A percentile compares a stretch with the other conserved stretches of the same genome.
phyloP scores from a whole-genome alignment of 108 stramenopile genomes.

The Aurantiochytrium sp. region DNA sequence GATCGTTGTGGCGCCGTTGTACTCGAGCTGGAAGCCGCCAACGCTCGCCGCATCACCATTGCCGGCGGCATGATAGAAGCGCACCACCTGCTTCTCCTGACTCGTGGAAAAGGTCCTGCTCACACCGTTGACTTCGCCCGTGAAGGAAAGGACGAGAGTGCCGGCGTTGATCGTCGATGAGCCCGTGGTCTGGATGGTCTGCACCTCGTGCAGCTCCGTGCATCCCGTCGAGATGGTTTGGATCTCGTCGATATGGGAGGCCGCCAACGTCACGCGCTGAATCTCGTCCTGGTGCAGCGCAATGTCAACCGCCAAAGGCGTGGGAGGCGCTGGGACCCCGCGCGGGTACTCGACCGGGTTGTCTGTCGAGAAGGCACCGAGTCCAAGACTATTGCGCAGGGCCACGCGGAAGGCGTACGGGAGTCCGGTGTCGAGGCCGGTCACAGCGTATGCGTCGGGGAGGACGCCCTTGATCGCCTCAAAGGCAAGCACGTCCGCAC shows the following conservation, averaged over 20 bases:
- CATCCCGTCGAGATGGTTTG: slow-evolving; percentile 67
- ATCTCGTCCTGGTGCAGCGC: slow-evolving; percentile 67
- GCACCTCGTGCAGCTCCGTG: slow-evolving; percentile 63
- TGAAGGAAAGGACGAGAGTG: not conserved
- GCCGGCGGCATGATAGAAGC: not conserved
- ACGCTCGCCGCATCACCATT: not conserved
- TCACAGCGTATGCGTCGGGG: slow-evolving; percentile 37
- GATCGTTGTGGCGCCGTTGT: not conserved
- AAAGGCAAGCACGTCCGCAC: slow-evolving; percentile 23
- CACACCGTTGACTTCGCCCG: not conserved
- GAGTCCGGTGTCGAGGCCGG: slow-evolving; percentile 54
- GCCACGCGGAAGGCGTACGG: slow-evolving; percentile 55
- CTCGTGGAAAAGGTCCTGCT: not conserved
- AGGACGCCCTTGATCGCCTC: slow-evolving; percentile 51
- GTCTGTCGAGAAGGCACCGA: slow-evolving; percentile 46
- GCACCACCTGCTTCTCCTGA: not conserved
- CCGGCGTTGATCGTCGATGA: slow-evolving; percentile 34
- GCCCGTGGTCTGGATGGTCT: slow-evolving; percentile 51
- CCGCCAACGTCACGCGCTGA: slow-evolving; percentile 62
- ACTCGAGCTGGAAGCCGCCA: not conserved
- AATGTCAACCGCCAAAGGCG: slow-evolving; percentile 40
- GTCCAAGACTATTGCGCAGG: slow-evolving; percentile 48
- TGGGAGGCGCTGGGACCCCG: slow-evolving; percentile 46
- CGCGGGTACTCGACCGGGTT: slow-evolving; percentile 49
- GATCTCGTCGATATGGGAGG: slow-evolving; percentile 66